Conservation (phyloP, 2,329 filamentous ascomycete genomes). For the Tolypocladium capitatum region DNA sequence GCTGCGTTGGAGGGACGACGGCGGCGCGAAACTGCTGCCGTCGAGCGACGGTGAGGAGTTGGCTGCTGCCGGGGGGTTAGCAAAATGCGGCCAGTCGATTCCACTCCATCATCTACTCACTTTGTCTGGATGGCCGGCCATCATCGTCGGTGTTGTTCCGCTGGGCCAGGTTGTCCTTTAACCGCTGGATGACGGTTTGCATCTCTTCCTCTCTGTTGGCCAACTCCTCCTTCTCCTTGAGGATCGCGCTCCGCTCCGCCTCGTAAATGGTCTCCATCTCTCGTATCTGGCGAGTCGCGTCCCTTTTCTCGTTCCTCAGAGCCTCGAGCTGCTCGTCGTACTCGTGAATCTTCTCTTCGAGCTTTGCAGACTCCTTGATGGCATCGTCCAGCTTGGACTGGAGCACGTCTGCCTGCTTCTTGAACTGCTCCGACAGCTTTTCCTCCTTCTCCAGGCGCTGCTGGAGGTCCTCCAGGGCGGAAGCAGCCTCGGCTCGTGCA, state of each 20-base stretch:
- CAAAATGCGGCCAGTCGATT: not conserved
- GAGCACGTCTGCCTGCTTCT: slow-evolving; percentile 74
- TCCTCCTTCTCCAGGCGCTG: slow-evolving; percentile 73
- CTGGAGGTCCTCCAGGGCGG: slow-evolving; percentile 72
- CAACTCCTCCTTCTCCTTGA: slow-evolving; percentile 87
- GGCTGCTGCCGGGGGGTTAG: slow-evolving; percentile 18
- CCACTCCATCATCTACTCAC: slow-evolving; percentile 24
- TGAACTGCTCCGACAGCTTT: slow-evolving; percentile 59
- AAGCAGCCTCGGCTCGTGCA: slow-evolving; percentile 64
- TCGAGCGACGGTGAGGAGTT: slow-evolving; percentile 58
- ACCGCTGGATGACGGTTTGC: slow-evolving; percentile 74
- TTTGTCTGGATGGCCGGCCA: slow-evolving; percentile 41
- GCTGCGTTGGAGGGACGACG: slow-evolving; percentile 71
- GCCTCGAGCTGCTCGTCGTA: slow-evolving; percentile 71
- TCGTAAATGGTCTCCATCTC: slow-evolving; percentile 92
- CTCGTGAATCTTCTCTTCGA: slow-evolving; percentile 83
- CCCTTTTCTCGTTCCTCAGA: slow-evolving; percentile 73
- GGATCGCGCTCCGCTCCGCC: slow-evolving; percentile 71
- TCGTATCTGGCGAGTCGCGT: slow-evolving; percentile 67
- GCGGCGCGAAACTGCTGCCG: slow-evolving; percentile 70
- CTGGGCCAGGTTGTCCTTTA: slow-evolving; percentile 81
- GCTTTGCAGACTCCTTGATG: slow-evolving; percentile 64
- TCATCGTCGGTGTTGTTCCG: slow-evolving; percentile 49
- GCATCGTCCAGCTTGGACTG: slow-evolving; percentile 80
- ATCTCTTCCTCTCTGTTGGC: slow-evolving; percentile 76